Evolutionary conservation across 2,329 filamentous ascomycete species (phyloP).

Genomic region (Pestalotiopsis sp.): DNA sequence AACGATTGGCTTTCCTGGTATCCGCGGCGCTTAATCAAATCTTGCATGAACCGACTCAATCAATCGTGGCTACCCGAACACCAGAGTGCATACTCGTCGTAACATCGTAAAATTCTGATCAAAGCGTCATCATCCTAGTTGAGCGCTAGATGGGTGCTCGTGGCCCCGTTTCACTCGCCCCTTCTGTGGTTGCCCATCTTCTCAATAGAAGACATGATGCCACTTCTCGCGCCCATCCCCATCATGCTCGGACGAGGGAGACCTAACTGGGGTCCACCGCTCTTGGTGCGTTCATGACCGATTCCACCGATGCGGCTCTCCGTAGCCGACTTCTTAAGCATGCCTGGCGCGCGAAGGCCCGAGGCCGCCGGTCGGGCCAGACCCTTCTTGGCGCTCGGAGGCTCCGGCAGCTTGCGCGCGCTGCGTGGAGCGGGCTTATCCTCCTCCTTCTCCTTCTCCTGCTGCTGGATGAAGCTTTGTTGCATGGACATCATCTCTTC

Average conservation of each 20-base stretch:
- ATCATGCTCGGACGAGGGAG: conserved; percentile 54
- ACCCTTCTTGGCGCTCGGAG: conserved; percentile 50
- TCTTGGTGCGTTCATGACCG: conserved; percentile 48
- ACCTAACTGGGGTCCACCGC: conserved; percentile 39
- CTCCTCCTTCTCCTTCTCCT: conserved; percentile 19
- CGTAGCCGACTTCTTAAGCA: conserved; percentile 40
- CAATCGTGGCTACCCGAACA: conserved; percentile 5
- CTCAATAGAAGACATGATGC: conserved; percentile 85
- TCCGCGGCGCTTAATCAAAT: background rate
- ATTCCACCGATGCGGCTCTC: conserved; percentile 52
- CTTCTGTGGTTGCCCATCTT: conserved; percentile 72
- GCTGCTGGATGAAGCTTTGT: conserved; percentile 45
- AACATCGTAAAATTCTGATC: background rate
- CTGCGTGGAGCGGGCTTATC: conserved; percentile 24
- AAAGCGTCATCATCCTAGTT: background rate
- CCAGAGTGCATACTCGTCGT: conserved; percentile 12
- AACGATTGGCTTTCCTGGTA: background rate
- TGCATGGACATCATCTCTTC: conserved; percentile 81
- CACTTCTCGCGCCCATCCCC: conserved; percentile 55
- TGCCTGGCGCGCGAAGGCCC: conserved; percentile 64
- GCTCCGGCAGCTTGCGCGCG: conserved; percentile 21
- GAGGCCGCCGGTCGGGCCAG: conserved; percentile 47
- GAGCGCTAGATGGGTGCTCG: background rate
- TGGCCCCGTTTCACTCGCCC: conserved; percentile 37
- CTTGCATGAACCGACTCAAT: background rate